A percentile compares a stretch with the other conserved stretches of the same genome.
Evolutionary conservation across 192 early-diverging fungal species (phyloP).

Genomic region (Podila epigama): DNA sequence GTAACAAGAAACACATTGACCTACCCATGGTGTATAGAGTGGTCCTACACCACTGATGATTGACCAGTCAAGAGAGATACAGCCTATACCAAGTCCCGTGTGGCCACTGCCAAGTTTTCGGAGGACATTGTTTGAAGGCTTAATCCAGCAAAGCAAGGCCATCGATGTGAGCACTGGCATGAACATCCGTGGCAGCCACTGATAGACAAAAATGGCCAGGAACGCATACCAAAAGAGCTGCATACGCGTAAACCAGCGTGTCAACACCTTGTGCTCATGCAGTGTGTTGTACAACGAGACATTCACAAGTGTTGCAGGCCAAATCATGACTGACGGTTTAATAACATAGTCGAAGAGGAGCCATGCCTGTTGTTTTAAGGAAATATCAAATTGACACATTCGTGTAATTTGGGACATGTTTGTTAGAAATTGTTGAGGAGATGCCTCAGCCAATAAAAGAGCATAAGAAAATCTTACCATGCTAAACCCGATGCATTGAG

Average conservation of each 20-base stretch:
- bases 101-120: conserved; percentile 53
- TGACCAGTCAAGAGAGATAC: conserved; percentile 78
- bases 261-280: conserved; percentile 47
- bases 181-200: conserved; percentile 56
- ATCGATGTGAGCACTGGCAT: conserved; percentile 45
- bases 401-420: not conserved
- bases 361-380: conserved; percentile 16
- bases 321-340: conserved; percentile 84
- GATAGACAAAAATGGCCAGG: conserved; percentile 56
- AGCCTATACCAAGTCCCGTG: conserved; percentile 73
- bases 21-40: conserved; percentile 43
- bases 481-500: conserved; percentile 41
- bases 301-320: conserved; percentile 79
- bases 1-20: not conserved
- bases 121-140: conserved; percentile 30
- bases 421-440: not conserved
- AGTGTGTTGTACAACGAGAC: conserved; percentile 58
- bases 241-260: conserved; percentile 41
- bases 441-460: not conserved
- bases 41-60: conserved; percentile 44
- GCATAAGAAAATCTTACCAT: conserved; percentile 14
- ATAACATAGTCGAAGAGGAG: conserved; percentile 73
- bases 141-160: conserved; percentile 43
- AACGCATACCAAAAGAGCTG: conserved; percentile 59
- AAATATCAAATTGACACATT: not conserved